Percentiles rank a stretch among this genome's conserved stretches.
Evolutionary conservation across 2,329 filamentous ascomycete genomes (phyloP).

Genomic region (Dothideomycetes sp.): DNA sequence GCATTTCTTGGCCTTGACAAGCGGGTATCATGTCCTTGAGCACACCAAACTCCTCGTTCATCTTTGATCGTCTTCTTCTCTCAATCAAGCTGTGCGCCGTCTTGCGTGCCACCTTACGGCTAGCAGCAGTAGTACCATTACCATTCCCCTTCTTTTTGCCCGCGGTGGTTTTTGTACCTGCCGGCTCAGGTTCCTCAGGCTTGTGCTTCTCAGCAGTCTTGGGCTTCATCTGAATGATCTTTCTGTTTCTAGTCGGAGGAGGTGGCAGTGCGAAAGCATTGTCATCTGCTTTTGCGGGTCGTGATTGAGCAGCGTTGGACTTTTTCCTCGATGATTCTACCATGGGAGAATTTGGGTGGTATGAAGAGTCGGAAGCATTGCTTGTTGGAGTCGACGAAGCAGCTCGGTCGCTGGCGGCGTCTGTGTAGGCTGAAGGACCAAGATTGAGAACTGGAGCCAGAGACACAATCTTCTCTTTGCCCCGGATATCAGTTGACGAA

Average conservation of each 20-base stretch:
- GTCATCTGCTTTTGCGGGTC: constrained; percentile 43
- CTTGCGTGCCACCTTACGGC: constrained; percentile 90
- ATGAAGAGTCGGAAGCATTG: constrained; percentile 44
- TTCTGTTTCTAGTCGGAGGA: constrained; percentile 81
- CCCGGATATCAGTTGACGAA: constrained; percentile 70
- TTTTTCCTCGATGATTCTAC: constrained; percentile 27
- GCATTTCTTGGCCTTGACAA: constrained; percentile 90
- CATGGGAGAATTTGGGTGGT: constrained; percentile 36
- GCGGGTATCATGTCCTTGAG: constrained; percentile 94
- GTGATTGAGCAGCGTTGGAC: constrained; percentile 16
- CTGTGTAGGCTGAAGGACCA: constrained; percentile 60
- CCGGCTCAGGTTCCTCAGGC: constrained; percentile 16
- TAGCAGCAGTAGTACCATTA: constrained; percentile 68
- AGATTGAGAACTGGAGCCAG: constrained; percentile 61
- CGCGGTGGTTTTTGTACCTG: constrained; percentile 24
- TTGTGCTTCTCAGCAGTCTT: constrained; percentile 30
- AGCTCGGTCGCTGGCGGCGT: constrained; percentile 37
- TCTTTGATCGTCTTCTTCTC: constrained; percentile 79
- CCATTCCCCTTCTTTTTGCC: constrained; percentile 66
- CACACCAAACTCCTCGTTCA: constrained; percentile 96
- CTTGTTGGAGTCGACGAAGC: constrained; percentile 38
- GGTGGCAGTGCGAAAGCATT: constrained; percentile 70
- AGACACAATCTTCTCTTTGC: constrained; percentile 53
- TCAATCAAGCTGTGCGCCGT: constrained; percentile 96
- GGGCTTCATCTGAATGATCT: constrained; percentile 98